Evolutionary conservation across 2,329 filamentous ascomycete genomes (phyloP).

Genomic region (Aureobasidium mangrovei): DNA sequence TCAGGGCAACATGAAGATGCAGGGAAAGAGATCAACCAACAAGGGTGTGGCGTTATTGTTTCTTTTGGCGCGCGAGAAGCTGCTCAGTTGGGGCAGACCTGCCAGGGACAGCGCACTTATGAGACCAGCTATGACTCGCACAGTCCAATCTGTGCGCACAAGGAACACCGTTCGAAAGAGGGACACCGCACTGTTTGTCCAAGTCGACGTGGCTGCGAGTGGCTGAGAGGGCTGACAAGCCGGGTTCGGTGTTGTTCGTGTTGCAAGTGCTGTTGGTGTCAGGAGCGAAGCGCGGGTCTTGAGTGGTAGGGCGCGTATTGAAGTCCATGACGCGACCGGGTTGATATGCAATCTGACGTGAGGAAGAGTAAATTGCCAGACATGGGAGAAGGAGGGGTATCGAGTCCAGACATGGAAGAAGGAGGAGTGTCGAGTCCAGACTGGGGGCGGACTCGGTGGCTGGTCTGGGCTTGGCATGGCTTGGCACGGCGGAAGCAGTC

Average conservation of each 20-base stretch:
- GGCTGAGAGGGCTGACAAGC: neutral
- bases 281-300: conserved; percentile 1
- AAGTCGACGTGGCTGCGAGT: neutral
- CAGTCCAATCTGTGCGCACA: neutral
- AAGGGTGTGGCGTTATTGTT: neutral
- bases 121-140: neutral
- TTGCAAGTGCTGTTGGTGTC: neutral
- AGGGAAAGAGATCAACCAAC: neutral
- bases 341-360: neutral
- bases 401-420: neutral
- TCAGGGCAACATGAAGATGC: too few relatives aligned
- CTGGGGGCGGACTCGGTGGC: neutral
- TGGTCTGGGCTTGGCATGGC: neutral
- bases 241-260: neutral
- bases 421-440: neutral
- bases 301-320: neutral
- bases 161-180: conserved; percentile 1
- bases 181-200: conserved; percentile 1
- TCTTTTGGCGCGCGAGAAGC: neutral
- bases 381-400: neutral
- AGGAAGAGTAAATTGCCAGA: neutral
- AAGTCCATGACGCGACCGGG: neutral
- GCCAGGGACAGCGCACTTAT: conserved; percentile 1
- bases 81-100: conserved; percentile 3
- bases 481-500: neutral